Conservation (phyloP, 2,329 filamentous ascomycete species). For the Calycina herbarum region DNA sequence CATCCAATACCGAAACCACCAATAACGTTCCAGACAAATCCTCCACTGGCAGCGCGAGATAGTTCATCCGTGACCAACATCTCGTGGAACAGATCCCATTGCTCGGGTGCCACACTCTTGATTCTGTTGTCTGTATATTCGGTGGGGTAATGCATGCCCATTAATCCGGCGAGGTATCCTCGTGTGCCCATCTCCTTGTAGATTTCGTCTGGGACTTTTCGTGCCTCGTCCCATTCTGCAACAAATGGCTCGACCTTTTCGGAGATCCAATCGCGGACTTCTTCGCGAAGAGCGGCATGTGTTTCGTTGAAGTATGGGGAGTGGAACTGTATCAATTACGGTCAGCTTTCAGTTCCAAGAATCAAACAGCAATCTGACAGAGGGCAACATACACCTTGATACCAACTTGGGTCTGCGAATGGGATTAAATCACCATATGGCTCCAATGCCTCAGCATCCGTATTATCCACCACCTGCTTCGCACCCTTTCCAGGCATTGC, state of each 20-base stretch:
- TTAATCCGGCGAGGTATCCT: constrained; percentile 88
- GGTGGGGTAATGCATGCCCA: constrained; percentile 80
- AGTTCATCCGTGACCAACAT: constrained; percentile 93
- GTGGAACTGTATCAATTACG: constrained; percentile 65
- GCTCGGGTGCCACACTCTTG: constrained; percentile 76
- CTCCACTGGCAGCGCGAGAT: constrained; percentile 82
- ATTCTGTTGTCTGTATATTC: constrained; percentile 71
- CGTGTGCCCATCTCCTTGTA: constrained; percentile 95
- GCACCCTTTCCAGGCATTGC: constrained; percentile 44
- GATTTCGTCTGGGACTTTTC: constrained; percentile 81
- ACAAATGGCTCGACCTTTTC: constrained; percentile 86
- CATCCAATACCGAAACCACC: constrained; percentile 96
- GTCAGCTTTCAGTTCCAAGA: constrained; percentile 9
- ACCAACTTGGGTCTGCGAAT: constrained; percentile 92
- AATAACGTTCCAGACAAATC: constrained; percentile 94
- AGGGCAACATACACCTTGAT: constrained; percentile 74
- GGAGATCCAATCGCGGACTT: constrained; percentile 91
- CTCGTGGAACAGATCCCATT: constrained; percentile 99
- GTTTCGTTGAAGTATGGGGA: constrained; percentile 96
- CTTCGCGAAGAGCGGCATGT: constrained; percentile 85
- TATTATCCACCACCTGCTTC: constrained; percentile 47
- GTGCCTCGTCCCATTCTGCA: constrained; percentile 95
- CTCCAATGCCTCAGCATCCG: constrained; percentile 66
- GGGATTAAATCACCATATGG: constrained; percentile 84
- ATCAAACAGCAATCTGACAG: too few relatives aligned